Percentiles rank a stretch among this genome's conserved stretches.
Conservation (phyloP, 2,329 filamentous ascomycete species). For the Plectosphaerella cucumerina region DNA sequence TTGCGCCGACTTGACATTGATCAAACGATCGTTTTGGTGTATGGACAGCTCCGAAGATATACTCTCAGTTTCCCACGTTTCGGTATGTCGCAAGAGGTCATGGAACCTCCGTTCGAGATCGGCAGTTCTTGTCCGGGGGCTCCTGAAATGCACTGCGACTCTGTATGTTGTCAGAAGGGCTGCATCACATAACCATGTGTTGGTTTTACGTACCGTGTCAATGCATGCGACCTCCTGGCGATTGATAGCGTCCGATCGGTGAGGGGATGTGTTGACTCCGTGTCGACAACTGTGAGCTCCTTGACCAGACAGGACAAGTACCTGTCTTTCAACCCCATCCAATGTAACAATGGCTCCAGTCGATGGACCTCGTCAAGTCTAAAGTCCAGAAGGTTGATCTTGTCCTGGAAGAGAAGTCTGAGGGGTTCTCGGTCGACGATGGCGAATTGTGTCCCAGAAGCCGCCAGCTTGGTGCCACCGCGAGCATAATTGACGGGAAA, state of each 20-base stretch:
- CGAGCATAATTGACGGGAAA: constrained; percentile 20
- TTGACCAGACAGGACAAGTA: constrained; percentile 26
- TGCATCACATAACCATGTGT: constrained; percentile 10
- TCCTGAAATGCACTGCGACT: not conserved
- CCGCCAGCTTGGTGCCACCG: constrained; percentile 8
- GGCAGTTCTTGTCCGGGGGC: not conserved
- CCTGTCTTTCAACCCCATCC: constrained; percentile 23
- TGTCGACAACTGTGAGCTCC: constrained; percentile 23
- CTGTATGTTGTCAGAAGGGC: not conserved
- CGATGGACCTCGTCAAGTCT: constrained; percentile 22
- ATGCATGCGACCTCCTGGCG: constrained; percentile 19
- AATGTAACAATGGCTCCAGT: constrained; percentile 25
- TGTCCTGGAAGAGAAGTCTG: constrained; percentile 17
- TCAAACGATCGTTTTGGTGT: constrained; percentile 16
- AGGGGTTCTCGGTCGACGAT: constrained; percentile 27
- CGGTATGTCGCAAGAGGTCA: constrained; percentile 3
- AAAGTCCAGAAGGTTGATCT: constrained; percentile 29
- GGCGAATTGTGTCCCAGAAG: constrained; percentile 20
- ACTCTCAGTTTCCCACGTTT: constrained; percentile 22
- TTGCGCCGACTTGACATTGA: constrained; percentile 11
- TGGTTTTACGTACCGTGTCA: constrained; percentile 9
- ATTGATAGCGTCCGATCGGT: constrained; percentile 19
- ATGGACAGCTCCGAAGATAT: constrained; percentile 23
- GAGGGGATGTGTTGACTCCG: constrained; percentile 11
- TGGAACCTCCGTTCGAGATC: not conserved